These are phyloP conservation scores for Flaveria floridana DNA, from an alignment of 140 eudicot genomes.

Conservation along the genomic window DNA sequence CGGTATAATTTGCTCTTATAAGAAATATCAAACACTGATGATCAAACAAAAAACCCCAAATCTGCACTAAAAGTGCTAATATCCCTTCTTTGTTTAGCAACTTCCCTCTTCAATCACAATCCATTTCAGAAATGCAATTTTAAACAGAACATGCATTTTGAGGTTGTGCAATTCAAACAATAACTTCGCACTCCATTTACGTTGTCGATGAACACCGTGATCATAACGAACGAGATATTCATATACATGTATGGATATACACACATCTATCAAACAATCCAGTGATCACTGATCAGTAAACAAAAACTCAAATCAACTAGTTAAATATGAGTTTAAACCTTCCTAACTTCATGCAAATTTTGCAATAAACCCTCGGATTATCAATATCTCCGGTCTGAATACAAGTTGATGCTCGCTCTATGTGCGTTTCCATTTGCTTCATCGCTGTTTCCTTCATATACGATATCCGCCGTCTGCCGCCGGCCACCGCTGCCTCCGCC, in stretches of 20 bases:
- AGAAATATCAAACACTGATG: background rate
- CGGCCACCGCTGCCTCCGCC: background rate
- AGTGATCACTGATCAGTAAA: background rate
- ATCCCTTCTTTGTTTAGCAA: too few relatives aligned
- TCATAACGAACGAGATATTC: background rate
- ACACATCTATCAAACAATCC: background rate
- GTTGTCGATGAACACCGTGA: background rate
- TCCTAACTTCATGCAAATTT: constrained; percentile 29
- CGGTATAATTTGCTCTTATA: background rate
- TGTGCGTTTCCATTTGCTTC: constrained; percentile 18
- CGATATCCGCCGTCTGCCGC: background rate
- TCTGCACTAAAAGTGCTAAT: background rate
- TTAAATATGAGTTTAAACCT: constrained; percentile 9
- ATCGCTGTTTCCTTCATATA: background rate
- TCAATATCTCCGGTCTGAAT: constrained; percentile 24
- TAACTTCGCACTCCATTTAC: background rate
- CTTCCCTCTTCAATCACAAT: background rate
- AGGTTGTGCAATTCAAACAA: background rate
- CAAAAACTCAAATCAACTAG: background rate
- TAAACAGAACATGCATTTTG: background rate
- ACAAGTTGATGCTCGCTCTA: constrained; percentile 16
- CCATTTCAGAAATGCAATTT: background rate
- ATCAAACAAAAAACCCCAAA: constrained; percentile 12
- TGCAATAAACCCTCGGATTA: constrained; percentile 15
- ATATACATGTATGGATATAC: background rate